Evolutionary conservation across 495 filamentous ascomycete species (phyloP).

Genomic region (Penicillium samsonianum): DNA sequence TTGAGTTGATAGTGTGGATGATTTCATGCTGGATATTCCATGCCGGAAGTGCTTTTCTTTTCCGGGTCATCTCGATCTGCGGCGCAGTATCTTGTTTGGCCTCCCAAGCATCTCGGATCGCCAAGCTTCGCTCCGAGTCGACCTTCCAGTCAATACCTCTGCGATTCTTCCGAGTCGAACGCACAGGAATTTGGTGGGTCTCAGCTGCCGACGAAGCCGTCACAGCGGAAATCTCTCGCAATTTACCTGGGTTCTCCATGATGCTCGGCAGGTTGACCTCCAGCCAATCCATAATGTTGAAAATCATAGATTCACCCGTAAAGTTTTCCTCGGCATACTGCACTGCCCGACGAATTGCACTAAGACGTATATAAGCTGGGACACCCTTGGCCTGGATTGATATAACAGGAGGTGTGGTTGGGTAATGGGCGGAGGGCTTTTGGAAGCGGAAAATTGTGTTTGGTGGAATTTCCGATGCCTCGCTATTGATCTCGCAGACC

Average conservation of each 20-base stretch:
- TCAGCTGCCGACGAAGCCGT: constrained; percentile 32
- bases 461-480: constrained; percentile 38
- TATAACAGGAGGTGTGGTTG: constrained; percentile 71
- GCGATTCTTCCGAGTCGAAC: constrained; percentile 50
- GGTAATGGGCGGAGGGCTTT: constrained; percentile 63
- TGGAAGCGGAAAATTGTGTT: constrained; percentile 52
- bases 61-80: constrained; percentile 68
- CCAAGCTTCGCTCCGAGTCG: constrained; percentile 39
- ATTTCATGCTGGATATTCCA: constrained; percentile 82
- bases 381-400: constrained; percentile 62
- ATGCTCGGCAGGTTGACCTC: constrained; percentile 75
- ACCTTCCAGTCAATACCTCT: constrained; percentile 42
- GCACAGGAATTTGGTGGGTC: constrained; percentile 44
- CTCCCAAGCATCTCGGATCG: constrained; percentile 54
- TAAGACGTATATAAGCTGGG: constrained; percentile 92
- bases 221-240: constrained; percentile 77
- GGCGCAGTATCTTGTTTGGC: constrained; percentile 54
- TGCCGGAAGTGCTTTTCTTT: constrained; percentile 75
- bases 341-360: constrained; percentile 77
- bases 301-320: constrained; percentile 83
- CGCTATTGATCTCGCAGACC: constrained; percentile 63
- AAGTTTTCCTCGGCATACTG: constrained; percentile 65
- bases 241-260: constrained; percentile 75
- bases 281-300: constrained; percentile 86
- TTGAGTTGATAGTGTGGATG: constrained; percentile 64